A percentile compares a stretch with the other conserved stretches of the same genome.
Conservation (phyloP, 441 rosid species). For the Bruguiera hainesii region DNA sequence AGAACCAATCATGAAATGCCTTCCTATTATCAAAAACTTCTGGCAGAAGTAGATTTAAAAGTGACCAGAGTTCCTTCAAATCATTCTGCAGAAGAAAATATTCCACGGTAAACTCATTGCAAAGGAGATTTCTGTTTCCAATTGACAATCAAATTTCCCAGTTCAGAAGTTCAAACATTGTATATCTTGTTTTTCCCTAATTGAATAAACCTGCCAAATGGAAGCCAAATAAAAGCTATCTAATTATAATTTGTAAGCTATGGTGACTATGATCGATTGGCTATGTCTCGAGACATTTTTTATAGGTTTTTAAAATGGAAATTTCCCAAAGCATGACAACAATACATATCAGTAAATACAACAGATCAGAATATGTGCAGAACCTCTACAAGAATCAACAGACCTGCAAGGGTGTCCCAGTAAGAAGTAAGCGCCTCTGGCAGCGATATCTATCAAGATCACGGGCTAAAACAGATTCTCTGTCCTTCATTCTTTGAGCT, state of each 20-base stretch:
- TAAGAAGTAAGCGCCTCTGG: slow-evolving; percentile 98
- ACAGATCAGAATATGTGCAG: neutral
- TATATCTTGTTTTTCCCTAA: neutral
- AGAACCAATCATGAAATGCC: slow-evolving; percentile 99
- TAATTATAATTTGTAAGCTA: neutral
- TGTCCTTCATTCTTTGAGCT: slow-evolving; percentile 99
- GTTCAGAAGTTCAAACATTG: neutral
- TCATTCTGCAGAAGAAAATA: slow-evolving; percentile 68
- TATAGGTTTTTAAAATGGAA: neutral
- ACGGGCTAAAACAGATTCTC: slow-evolving; percentile 99
- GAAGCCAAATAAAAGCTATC: neutral
- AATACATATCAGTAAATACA: neutral
- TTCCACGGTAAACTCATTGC: slow-evolving; percentile 4
- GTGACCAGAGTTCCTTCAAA: slow-evolving; percentile 99
- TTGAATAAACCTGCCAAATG: neutral
- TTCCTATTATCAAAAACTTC: slow-evolving; percentile 99
- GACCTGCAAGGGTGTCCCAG: slow-evolving; percentile 99
- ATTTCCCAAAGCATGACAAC: neutral
- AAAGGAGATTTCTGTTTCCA: neutral
- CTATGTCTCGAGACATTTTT: neutral
- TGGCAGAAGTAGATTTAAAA: slow-evolving; percentile 95
- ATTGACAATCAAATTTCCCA: neutral
- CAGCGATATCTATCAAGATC: slow-evolving; percentile 99
- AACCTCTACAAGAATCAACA: slow-evolving; percentile 20
- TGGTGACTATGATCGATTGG: neutral